Base-by-base conservation (phyloP, 2,329 filamentous ascomycete genomes). In the Ophidiomyces ophidiicola region DNA sequence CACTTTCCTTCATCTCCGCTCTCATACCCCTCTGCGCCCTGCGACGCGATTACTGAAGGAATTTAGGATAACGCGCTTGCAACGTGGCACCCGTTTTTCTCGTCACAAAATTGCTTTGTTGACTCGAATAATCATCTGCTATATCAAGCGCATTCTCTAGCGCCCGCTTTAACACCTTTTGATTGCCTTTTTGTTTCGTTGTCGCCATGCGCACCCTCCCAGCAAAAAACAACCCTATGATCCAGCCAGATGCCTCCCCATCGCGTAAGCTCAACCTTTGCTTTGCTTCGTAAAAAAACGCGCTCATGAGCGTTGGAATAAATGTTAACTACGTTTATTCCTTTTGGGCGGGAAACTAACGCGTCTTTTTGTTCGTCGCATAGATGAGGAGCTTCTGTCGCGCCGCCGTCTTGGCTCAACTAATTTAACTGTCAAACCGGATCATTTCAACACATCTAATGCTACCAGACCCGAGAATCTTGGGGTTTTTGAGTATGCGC, bases 401-500 rank as follows among this genome's bases (percentile, higher is more conserved):
- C 80, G 86, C 56, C 82, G 90, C 55, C 82, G 88, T 50, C 72
- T 98, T 32, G 90, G 88, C 32, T 87, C 94, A 64, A 98, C 90
- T 17, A 82, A 92, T 62, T 72, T 98, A 47, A 78, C 80, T 6
- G 78, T 87, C 37, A 90, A 86, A 66, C 78, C 85, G 53, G 77
- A 79, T 23, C 77, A 81, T 50, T 67, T 79, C n/a, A 76, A 75
- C 44, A 74, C 75, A 6, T 72, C 74, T 26, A 80, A 78, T 59
- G 79, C 84, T 47, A 75, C 78, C 41, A 83, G 84, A 57, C 69
- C 76, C 32, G 71, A 80, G 49, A 78, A 80, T 50, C 69, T 90
- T 44, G 85, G 84, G 36, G 76, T 80, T 32, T 94, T 98, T 58
- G 90, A 96, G 62, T 98, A 98, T 61, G 88, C 87, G 48, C 90